These are phyloP conservation scores for Kwoniella mangroviensis DNA, from an alignment of 768 basidiomycete genomes.

Conservation along the genomic window DNA sequence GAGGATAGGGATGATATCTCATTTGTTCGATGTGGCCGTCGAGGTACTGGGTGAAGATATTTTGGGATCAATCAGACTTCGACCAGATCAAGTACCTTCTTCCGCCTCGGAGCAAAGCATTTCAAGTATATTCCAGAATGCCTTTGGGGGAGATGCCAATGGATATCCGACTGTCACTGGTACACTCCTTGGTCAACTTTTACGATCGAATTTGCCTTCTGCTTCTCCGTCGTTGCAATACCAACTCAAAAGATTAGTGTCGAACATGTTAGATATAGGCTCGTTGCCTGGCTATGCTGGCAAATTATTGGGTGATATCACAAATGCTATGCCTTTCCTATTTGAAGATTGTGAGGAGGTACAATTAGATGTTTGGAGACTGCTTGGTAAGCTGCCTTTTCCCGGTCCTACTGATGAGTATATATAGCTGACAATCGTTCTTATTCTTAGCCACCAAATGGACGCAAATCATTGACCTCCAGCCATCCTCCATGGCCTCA, in stretches of 20 bases:
- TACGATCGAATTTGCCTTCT: constrained; percentile 21
- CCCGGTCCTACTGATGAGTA: not conserved
- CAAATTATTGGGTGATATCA: constrained; percentile 49
- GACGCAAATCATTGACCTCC: constrained; percentile 35
- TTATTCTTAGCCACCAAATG: constrained; percentile 31
- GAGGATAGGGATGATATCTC: constrained; percentile 13
- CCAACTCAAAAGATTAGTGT: constrained; percentile 15
- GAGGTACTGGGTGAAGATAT: constrained; percentile 29
- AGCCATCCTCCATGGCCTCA: constrained; percentile 30
- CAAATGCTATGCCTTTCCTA: constrained; percentile 44
- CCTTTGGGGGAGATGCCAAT: constrained; percentile 33
- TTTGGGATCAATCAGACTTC: constrained; percentile 17
- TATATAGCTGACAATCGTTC: not conserved
- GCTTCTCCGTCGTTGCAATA: not conserved
- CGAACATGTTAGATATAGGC: constrained; percentile 28
- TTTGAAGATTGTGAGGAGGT: constrained; percentile 38
- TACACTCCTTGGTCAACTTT: constrained; percentile 37
- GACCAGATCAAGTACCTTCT: constrained; percentile 1
- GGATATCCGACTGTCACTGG: constrained; percentile 34
- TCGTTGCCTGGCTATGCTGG: constrained; percentile 26
- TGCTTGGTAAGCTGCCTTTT: constrained; percentile 26
- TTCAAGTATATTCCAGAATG: not conserved
- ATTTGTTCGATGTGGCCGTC: constrained; percentile 16
- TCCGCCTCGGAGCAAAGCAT: constrained; percentile 2
- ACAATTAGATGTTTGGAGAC: constrained; percentile 47